Conservation (phyloP, 352 stramenopile genomes). For the Globisporangium carolinianum region DNA sequence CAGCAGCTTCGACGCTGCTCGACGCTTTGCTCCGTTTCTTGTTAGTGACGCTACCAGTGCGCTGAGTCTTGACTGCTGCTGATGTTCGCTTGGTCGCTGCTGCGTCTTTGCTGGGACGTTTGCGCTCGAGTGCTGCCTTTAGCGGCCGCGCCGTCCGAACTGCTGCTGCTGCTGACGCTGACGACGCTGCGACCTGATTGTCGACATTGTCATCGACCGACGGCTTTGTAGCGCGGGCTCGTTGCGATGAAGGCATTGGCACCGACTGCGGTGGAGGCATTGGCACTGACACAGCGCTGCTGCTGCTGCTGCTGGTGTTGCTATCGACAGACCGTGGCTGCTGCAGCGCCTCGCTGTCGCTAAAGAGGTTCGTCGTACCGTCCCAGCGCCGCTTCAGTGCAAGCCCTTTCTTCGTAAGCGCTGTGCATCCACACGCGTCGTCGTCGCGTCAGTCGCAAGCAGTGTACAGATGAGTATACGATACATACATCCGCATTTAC, state of each 20-base stretch:
- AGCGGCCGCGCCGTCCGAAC: conserved; percentile 1
- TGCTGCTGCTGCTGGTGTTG: conserved; percentile 1
- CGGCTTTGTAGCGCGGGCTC: too few species aligned
- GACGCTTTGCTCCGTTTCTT: conserved; percentile 11
- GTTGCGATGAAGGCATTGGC: too few species aligned
- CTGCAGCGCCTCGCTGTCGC: not conserved
- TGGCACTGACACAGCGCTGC: not conserved
- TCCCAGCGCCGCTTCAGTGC: conserved; percentile 11
- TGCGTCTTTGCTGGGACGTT: too few species aligned
- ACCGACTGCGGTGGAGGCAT: not conserved
- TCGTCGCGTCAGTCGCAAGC: not conserved
- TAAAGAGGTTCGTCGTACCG: conserved; percentile 12
- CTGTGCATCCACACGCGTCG: not conserved
- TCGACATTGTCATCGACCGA: too few species aligned
- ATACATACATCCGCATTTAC: too few species aligned
- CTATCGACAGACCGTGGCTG: not conserved
- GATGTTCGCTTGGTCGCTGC: not conserved
- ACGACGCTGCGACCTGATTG: too few species aligned
- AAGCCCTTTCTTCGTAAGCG: conserved; percentile 14
- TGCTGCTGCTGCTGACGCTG: too few species aligned
- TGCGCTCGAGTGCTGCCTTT: not conserved
- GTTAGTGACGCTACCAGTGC: not conserved
- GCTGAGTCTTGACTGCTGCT: conserved; percentile 1
- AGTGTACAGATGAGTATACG: too few species aligned
- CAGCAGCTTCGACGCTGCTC: too few species aligned